phyloP scores from a whole-genome alignment of 176 grass and related monocot genomes.

The Miscanthus lutarioriparius region DNA sequence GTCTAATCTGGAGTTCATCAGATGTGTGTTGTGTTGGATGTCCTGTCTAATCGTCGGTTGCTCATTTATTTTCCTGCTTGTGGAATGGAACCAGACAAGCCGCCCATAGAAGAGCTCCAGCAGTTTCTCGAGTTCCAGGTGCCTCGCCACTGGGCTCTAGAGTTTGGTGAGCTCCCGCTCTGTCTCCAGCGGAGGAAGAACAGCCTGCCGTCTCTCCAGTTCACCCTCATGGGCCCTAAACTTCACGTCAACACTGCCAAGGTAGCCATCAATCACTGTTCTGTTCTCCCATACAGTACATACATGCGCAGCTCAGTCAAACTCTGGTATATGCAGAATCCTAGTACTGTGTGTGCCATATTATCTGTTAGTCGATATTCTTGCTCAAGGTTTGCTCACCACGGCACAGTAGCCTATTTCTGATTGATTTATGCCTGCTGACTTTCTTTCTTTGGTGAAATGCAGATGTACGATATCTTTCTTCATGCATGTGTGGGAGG shows the following conservation, averaged over 20 bases:
- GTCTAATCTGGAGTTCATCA: not conserved
- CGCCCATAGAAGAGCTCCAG: constrained; percentile 84
- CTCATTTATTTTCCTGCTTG: not conserved
- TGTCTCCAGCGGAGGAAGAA: constrained; percentile 57
- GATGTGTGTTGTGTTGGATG: not conserved
- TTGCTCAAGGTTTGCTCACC: too few species aligned
- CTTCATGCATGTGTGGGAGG: too few species aligned
- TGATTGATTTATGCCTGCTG: too few species aligned
- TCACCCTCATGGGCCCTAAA: constrained; percentile 72
- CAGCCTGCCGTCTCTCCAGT: constrained; percentile 74
- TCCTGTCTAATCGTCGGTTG: not conserved
- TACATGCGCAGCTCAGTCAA: too few species aligned
- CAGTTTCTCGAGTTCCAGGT: constrained; percentile 88
- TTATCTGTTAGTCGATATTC: too few species aligned
- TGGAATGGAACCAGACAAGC: constrained; percentile 59
- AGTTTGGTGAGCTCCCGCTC: constrained; percentile 77
- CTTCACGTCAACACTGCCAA: constrained; percentile 70
- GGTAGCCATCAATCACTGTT: not conserved
- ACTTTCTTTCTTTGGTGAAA: too few species aligned
- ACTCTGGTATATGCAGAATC: too few species aligned
- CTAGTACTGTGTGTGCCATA: too few species aligned
- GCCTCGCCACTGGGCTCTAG: constrained; percentile 86
- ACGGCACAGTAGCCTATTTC: too few species aligned
- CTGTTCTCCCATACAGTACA: too few species aligned
- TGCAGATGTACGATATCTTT: too few species aligned